Conservation (phyloP, 1,139 yeast species). For the Diutina sp. region DNA sequence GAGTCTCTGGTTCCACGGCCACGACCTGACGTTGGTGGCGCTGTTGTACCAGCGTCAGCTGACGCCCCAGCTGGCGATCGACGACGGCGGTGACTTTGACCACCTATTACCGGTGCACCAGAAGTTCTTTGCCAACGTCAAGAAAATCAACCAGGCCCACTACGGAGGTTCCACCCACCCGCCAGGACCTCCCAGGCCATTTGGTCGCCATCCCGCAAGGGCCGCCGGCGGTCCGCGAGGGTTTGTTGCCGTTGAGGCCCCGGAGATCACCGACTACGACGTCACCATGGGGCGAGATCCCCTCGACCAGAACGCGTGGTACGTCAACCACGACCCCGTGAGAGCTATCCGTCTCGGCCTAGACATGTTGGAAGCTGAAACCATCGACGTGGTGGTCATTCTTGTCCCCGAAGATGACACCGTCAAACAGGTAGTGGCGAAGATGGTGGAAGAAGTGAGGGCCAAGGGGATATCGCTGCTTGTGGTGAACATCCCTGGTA, state of each 20-base stretch:
- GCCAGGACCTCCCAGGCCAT: too few species aligned
- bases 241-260: neutral
- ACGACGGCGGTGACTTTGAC: constrained; percentile 1
- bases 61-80: neutral
- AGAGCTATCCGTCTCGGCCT: neutral
- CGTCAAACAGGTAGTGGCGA: neutral
- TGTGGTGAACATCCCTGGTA: neutral
- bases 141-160: neutral
- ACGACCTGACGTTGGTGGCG: neutral
- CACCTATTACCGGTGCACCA: neutral
- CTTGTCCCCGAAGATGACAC: neutral
- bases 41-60: neutral
- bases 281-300: neutral
- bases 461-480: neutral
- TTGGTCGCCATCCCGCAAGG: neutral
- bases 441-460: neutral
- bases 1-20: neutral
- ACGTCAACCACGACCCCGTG: neutral
- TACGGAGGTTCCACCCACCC: neutral
- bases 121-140: neutral
- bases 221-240: neutral
- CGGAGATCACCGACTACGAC: neutral
- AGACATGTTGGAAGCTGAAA: neutral
- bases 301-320: neutral
- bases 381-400: neutral